Evolutionary conservation across 176 grass and related monocot species (phyloP).

Genomic region (Tillandsia fasciculata): DNA sequence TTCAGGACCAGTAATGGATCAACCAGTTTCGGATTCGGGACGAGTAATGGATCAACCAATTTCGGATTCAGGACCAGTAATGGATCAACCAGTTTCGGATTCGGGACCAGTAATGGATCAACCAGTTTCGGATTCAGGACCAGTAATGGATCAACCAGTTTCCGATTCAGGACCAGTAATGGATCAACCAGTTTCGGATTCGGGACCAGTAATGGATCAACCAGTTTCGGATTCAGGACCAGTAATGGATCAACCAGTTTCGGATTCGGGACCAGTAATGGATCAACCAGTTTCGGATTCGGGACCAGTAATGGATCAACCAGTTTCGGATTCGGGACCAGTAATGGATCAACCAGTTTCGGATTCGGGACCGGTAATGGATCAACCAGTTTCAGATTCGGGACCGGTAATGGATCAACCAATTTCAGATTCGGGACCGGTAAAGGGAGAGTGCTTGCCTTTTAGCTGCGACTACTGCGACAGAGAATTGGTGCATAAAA

Average conservation of each 20-base stretch:
- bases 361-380: conserved; percentile 3
- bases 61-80: not conserved
- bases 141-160: not conserved
- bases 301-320: not conserved
- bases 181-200: not conserved
- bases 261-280: not conserved
- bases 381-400: not conserved
- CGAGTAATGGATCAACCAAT: not conserved
- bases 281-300: not conserved
- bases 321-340: not conserved
- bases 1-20: not conserved
- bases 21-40: not conserved
- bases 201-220: not conserved
- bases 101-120: conserved; percentile 1
- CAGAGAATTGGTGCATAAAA: conserved; percentile 30
- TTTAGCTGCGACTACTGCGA: conserved; percentile 48
- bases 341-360: not conserved
- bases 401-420: not conserved
- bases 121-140: not conserved
- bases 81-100: no score
- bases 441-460: conserved; percentile 17
- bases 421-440: not conserved
- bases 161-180: not conserved
- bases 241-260: conserved; percentile 2
- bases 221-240: not conserved